Conservation (phyloP, 305 asterid species). For the Solanum hybrid region DNA sequence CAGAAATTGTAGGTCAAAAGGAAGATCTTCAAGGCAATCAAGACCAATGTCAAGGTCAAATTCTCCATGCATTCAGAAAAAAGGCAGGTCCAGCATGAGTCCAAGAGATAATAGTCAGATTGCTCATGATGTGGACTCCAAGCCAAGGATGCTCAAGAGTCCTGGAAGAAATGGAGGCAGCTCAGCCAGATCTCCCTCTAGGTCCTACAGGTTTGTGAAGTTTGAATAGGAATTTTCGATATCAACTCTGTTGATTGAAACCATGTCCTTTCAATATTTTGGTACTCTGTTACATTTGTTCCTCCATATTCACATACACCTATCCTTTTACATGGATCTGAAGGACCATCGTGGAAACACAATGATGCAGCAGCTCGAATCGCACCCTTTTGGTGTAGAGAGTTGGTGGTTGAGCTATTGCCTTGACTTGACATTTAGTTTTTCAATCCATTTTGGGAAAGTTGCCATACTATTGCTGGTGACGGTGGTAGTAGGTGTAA, state of each 20-base stretch:
- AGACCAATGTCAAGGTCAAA: slow-evolving; percentile 35
- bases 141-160: slow-evolving; percentile 30
- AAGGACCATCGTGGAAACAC: not conserved
- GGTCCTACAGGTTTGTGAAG: slow-evolving; percentile 33
- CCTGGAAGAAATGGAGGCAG: slow-evolving; percentile 39
- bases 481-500: not conserved
- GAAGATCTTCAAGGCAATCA: slow-evolving; percentile 37
- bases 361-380: not conserved
- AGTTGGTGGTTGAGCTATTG: not conserved
- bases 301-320: not conserved
- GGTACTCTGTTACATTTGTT: no score
- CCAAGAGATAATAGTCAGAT: slow-evolving; percentile 33
- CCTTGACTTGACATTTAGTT: not conserved
- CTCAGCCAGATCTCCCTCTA: slow-evolving; percentile 38
- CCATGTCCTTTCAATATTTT: not conserved
- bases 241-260: not conserved
- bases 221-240: not conserved
- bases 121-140: slow-evolving; percentile 12
- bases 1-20: slow-evolving; percentile 18
- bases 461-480: not conserved
- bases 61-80: slow-evolving; percentile 35
- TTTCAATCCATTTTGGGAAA: not conserved
- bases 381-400: not conserved
- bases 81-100: slow-evolving; percentile 22
- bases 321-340: not conserved